Evolutionary conservation across 768 basidiomycete species (phyloP), one percentile per base, ranked within the genome.

Genomic region (Collybia sordida): DNA sequence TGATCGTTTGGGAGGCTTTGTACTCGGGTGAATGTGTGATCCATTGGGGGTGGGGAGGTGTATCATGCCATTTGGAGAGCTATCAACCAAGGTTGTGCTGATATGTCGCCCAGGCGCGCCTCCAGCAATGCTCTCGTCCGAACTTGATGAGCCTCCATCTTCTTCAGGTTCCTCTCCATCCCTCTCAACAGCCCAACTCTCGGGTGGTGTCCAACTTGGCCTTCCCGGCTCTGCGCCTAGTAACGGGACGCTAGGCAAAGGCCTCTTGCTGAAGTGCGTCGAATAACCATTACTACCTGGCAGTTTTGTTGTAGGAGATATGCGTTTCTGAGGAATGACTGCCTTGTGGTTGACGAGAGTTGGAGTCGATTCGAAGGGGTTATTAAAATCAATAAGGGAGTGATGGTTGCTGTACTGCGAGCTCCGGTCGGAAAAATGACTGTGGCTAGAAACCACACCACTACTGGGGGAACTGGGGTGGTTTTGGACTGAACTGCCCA

Each of bases 121-220:
- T 6, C 54, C 54, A 35, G 40, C 54, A 9, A 50, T 49, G 18
- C 56, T 58, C n/a, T 69, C 68, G 21, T 68, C 69, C 12, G 63
- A 65, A 42, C 61, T 64, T 25, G 65, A 65, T 37, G 64, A 62
- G 23, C 60, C 66, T 3, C 53, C 63, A 9, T 63, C 72, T 3
- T 65, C 70, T 6, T 64, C 70, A 17, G 54, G 62, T 2, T 73
- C 72, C 40, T 65, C 68, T 4, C 69, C 77, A 3, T 75, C 75
- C 45, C 73, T 75, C 41, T 80, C 78, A 12, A 88, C 85, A 1
- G 75, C 85, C 89, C 90, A 91, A 48, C 87, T 89, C 59, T 90
- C 80, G 1, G 90, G 90, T 4, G 90, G 71, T 2, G 67, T 79
- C 90, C 90, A 92, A 14, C 31, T 50, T 1, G 44, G 54, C 27